Base-by-base conservation (phyloP, 306 rosid genomes). In the Cucumis hystrix region DNA sequence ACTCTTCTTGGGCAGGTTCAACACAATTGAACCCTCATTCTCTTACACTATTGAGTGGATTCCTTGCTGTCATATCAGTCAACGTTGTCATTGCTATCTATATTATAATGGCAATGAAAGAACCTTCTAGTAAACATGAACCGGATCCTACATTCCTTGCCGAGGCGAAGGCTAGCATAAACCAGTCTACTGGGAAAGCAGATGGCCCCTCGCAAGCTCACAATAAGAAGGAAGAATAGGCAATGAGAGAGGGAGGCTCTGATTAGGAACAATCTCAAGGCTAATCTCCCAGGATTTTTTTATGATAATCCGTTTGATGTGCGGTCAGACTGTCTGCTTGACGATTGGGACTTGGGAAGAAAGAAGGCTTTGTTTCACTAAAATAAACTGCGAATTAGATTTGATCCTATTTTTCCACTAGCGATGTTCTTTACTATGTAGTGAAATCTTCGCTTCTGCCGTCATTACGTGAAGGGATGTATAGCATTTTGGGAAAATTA, bases 31-130 rank as follows among this genome's bases (percentile, higher is more conserved):
- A 93, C 21, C 96, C 98, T 5, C 81, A 94, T 86, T 87, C 95
- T 56, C 21, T 87, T 79, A 91, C 98, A 10, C 79, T 92, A 73
- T 80, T 90, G 79, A 94, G 97, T 15, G 97, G 98, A 80, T 92
- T 94, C 81, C 87, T 94, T 61, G 98, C 97, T 7, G 97, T 94
- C 39, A 85, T 94, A 80, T 92, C 97, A 4, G 96, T 94, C 64
- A 91, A 91, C 66, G 60, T 90, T 43, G 96, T 94, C 49, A 94
- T 94, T 47, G 93, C 88, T 66, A 84, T 94, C 70, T 94, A 92
- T 82, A 89, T 94, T 75, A 89, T 81, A 17, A 71, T 90, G 95
- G 98, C 98, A 6, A 91, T 91, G 95, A 87, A 87, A 79, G 97
- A 94, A 78, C 96, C 97, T 68, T 85, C 88, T 0, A 84, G 87